These are phyloP conservation scores for Akanthomyces uredinophilus DNA, from an alignment of 2,329 filamentous ascomycete genomes.

Conservation along the genomic window DNA sequence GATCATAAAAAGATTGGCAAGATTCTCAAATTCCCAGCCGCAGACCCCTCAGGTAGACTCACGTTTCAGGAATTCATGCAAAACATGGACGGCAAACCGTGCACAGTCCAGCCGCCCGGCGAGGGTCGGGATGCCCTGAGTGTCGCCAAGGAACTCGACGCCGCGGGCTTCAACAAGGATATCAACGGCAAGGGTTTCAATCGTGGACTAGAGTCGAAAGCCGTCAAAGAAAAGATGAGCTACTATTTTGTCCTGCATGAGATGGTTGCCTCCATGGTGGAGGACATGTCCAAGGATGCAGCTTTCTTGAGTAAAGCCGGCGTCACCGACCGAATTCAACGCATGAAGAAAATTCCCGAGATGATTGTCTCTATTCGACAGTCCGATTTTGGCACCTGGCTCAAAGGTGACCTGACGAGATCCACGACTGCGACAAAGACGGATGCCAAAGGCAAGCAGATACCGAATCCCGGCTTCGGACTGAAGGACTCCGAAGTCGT, in stretches of 20 bases:
- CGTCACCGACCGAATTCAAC: no score
- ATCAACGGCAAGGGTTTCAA: background rate
- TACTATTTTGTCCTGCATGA: background rate
- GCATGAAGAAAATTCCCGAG: background rate
- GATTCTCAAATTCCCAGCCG: background rate
- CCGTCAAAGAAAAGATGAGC: background rate
- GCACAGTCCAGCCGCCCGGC: background rate
- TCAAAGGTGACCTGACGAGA: background rate
- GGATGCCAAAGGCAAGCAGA: no score
- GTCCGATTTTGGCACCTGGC: background rate
- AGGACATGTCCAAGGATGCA: background rate
- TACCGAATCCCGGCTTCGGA: no score
- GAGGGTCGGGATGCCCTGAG: background rate
- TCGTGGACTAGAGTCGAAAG: background rate
- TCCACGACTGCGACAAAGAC: no score
- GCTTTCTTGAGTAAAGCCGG: no score
- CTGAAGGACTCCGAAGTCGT: no score
- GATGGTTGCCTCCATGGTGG: background rate
- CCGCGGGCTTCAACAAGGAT: background rate
- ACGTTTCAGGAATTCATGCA: background rate
- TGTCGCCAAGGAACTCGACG: background rate
- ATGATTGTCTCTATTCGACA: background rate
- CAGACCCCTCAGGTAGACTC: background rate
- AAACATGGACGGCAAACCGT: background rate
- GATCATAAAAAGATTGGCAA: no score